These are phyloP conservation scores for Neostapfia colusana DNA, from an alignment of 176 grass and related monocot species.

Conservation along the genomic window DNA sequence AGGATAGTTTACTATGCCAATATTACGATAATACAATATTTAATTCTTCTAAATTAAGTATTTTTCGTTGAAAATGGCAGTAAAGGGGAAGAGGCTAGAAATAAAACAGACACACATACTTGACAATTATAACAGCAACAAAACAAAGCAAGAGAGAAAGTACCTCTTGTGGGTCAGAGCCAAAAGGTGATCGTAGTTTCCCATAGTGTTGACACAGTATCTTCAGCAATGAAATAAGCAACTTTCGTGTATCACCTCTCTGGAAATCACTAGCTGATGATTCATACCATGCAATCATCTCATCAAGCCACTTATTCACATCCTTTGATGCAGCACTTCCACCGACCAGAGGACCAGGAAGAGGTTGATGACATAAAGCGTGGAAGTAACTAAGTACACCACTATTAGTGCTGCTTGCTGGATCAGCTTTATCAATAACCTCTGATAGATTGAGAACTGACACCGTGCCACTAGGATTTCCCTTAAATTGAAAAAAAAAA, in stretches of 20 bases:
- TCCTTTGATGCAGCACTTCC: conserved; percentile 85
- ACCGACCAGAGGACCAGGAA: conserved; percentile 91
- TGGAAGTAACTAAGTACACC: conserved; percentile 65
- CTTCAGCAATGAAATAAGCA: conserved; percentile 90
- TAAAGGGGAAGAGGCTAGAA: neutral
- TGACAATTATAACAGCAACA: neutral
- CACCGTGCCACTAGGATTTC: conserved; percentile 43
- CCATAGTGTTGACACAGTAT: conserved; percentile 93
- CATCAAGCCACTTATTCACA: conserved; percentile 95
- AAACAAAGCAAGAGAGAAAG: conserved; percentile 17
- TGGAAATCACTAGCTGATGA: conserved; percentile 54
- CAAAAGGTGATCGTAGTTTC: conserved; percentile 93
- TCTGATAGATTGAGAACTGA: conserved; percentile 85
- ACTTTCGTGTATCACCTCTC: conserved; percentile 61
- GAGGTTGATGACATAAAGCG: conserved; percentile 64
- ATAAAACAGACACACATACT: neutral
- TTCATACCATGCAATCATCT: conserved; percentile 65
- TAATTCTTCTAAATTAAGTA: conserved; percentile 8
- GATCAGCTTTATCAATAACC: conserved; percentile 59
- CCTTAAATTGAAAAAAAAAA: conserved; percentile 49
- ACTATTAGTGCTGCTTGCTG: conserved; percentile 51
- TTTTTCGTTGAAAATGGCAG: neutral
- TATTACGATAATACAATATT: conserved; percentile 24
- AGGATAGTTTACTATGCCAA: neutral
- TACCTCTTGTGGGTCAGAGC: conserved; percentile 84